Base-by-base conservation (phyloP, 2,329 filamentous ascomycete genomes). In the Xylaria sp. region DNA sequence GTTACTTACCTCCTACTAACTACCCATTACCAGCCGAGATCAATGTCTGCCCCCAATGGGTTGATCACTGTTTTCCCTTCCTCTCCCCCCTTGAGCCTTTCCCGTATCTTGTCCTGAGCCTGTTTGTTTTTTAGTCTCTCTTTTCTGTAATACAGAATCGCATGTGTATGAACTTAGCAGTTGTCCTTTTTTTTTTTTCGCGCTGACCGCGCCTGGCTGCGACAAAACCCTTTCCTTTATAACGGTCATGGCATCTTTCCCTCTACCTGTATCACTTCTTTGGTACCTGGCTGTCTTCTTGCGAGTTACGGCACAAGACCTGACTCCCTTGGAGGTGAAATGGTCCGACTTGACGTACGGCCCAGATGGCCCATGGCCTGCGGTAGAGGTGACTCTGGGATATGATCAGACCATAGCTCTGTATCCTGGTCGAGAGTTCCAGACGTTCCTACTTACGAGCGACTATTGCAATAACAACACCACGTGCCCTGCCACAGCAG, bases 321-420 rank as follows among this genome's bases (percentile, higher is more conserved):
- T 56, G n/a, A 2, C 66, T 69, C 17, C 63, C 17, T 63, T 75
- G 28, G 67, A 67, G 15, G 71, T 62, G 12, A 67, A 42, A 67
- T 74, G 72, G 74, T 74, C 72, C 23, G 64, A 62, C 12, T 61
- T 58, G 17, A 69, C 65, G 1, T 75, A 70, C 57, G 75, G 75
- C 2, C 74, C 75, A 9, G 76, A 78, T 25, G 76, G 76, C 4
- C 76, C 75, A 6, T 77, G 75, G 75, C 69, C 70, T 8, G 73
- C 73, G 6, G 63, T 76, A 19, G 66, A 71, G 28, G 67, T 74
- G 17, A 71, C 60, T 7, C 8, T 73, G 17, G 69, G 70, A 25
- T 55, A 19, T 17, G 57, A 67, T 40, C 67, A 71, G 21, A 68
- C 57, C 21, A 66, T 76, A 57, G 60, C 70, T 14, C 37, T 77